Percentiles rank a stretch among this genome's conserved stretches.
phyloP scores from a whole-genome alignment of 2,329 filamentous ascomycete species.

The Dryadomyces quercus-mongolicae region DNA sequence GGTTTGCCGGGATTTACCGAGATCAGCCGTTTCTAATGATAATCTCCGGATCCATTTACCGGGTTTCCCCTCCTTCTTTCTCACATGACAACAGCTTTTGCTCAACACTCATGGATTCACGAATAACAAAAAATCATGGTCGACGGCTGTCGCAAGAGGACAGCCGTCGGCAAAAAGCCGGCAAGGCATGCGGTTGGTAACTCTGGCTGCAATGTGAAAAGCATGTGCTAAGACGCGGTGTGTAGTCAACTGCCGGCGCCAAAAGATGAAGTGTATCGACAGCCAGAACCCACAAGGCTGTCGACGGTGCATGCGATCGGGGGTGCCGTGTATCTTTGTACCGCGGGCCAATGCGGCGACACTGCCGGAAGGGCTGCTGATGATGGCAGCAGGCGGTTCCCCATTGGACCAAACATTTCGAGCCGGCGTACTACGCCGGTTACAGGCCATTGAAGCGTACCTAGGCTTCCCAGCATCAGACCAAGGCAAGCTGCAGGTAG shows the following conservation, averaged over 20 bases:
- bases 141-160: not conserved
- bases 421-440: constrained; percentile 5
- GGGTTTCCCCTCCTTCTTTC: not conserved
- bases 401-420: constrained; percentile 2
- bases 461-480: not conserved
- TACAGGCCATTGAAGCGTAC: constrained; percentile 5
- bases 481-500: not conserved
- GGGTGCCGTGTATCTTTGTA: constrained; percentile 10
- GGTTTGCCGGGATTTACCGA: not conserved
- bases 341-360: constrained; percentile 9
- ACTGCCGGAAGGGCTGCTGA: constrained; percentile 1
- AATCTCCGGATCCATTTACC: not conserved
- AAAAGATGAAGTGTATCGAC: constrained; percentile 11
- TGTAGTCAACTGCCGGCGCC: constrained; percentile 10
- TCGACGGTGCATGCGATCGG: constrained; percentile 7
- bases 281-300: constrained; percentile 3
- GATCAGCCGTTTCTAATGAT: not conserved
- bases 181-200: constrained; percentile 9
- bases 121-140: not conserved
- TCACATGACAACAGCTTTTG: not conserved
- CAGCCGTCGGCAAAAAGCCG: constrained; percentile 4
- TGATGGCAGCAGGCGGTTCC: not conserved
- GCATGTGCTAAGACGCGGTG: not conserved
- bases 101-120: not conserved
- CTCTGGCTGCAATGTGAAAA: not conserved